These are phyloP conservation scores for Trifolium pratense DNA, from an alignment of 306 rosid species.

Conservation along the genomic window DNA sequence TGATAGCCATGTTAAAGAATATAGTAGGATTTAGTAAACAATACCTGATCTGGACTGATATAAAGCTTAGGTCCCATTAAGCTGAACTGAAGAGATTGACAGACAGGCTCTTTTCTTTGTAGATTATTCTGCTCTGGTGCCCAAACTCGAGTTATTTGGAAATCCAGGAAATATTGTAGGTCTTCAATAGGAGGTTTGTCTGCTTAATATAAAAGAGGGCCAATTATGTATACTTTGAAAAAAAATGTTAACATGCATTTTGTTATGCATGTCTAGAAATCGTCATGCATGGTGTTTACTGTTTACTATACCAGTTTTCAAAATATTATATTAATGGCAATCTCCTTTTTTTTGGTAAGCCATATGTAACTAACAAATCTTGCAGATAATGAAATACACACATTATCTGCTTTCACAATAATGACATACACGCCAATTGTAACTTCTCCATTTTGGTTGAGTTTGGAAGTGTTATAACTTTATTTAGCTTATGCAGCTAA, in stretches of 20 bases:
- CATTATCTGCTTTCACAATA: too few relatives aligned
- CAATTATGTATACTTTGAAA: background rate
- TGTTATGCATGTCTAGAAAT: constrained; percentile 3
- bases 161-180: constrained; percentile 94
- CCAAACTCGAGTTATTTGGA: constrained; percentile 88
- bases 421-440: too few relatives aligned
- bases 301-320: constrained; percentile 13
- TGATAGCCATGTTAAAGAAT: constrained; percentile 20
- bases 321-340: too few relatives aligned
- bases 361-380: too few relatives aligned
- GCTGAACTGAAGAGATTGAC: constrained; percentile 88
- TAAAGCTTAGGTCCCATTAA: constrained; percentile 98
- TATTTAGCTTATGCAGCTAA: background rate
- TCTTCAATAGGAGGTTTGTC: constrained; percentile 98
- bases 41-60: constrained; percentile 95
- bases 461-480: too few relatives aligned
- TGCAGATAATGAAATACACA: too few relatives aligned
- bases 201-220: constrained; percentile 44
- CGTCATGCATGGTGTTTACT: background rate
- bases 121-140: constrained; percentile 87
- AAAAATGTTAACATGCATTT: background rate
- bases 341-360: too few relatives aligned
- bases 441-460: too few relatives aligned
- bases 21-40: constrained; percentile 30
- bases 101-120: constrained; percentile 94